phyloP scores from a whole-genome alignment of 2,329 filamentous ascomycete species.

The Rhynchosporium secalis region DNA sequence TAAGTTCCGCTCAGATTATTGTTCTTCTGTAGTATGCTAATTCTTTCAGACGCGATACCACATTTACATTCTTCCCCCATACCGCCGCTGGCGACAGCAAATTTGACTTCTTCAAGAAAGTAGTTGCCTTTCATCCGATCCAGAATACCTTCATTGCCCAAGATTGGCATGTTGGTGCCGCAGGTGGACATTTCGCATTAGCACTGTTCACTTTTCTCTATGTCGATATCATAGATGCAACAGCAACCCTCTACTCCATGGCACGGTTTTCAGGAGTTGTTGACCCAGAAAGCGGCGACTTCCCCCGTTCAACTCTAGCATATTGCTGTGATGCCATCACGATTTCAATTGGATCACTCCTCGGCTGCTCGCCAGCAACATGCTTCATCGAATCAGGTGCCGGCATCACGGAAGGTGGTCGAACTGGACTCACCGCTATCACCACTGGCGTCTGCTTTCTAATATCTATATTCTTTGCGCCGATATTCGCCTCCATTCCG shows the following conservation, averaged over 20 bases:
- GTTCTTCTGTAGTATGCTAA: background rate
- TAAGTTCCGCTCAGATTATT: constrained; percentile 43
- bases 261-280: constrained; percentile 70
- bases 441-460: constrained; percentile 70
- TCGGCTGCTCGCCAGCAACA: constrained; percentile 71
- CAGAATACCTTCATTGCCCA: constrained; percentile 61
- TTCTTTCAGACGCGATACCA: constrained; percentile 58
- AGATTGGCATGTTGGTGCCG: constrained; percentile 59
- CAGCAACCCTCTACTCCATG: constrained; percentile 80
- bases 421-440: constrained; percentile 71
- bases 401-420: constrained; percentile 73
- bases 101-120: constrained; percentile 72
- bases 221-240: constrained; percentile 77
- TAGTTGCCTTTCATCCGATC: constrained; percentile 73
- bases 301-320: constrained; percentile 80
- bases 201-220: constrained; percentile 78
- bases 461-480: constrained; percentile 71
- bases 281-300: constrained; percentile 69
- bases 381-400: constrained; percentile 76
- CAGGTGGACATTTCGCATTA: constrained; percentile 62
- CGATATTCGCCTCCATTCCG: constrained; percentile 74
- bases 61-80: constrained; percentile 72
- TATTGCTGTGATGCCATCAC: constrained; percentile 71
- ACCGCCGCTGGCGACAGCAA: constrained; percentile 61
- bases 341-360: constrained; percentile 68